A percentile compares a stretch with the other conserved stretches of the same genome.
These are phyloP conservation scores for Typha latifolia DNA, from an alignment of 176 grass and related monocot species.

Conservation along the genomic window DNA sequence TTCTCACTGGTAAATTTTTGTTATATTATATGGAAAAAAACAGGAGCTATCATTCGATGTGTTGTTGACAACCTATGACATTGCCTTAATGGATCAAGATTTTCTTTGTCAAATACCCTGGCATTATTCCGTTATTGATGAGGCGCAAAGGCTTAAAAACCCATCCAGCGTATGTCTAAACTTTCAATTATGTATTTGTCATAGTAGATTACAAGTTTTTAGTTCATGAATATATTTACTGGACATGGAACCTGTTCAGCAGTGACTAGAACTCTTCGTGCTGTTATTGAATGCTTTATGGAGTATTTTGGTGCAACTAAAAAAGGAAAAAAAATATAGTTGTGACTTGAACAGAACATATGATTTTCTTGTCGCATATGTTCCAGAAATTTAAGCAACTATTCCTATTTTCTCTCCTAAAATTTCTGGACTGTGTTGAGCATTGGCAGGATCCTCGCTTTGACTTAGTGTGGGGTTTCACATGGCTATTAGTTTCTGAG, in stretches of 20 bases:
- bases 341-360: too few species aligned
- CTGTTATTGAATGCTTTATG: background rate
- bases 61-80: constrained; percentile 80
- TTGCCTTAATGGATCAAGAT: constrained; percentile 71
- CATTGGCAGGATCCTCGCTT: too few species aligned
- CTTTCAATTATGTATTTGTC: background rate
- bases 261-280: background rate
- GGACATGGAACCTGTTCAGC: background rate
- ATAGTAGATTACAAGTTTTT: background rate
- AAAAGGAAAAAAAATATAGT: too few species aligned
- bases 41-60: constrained; percentile 75
- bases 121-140: constrained; percentile 66
- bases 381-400: too few species aligned
- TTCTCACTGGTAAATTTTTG: background rate
- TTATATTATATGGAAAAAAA: constrained; percentile 7
- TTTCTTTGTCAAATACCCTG: constrained; percentile 91
- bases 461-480: too few species aligned
- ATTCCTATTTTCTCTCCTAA: too few species aligned
- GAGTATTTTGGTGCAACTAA: too few species aligned
- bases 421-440: too few species aligned
- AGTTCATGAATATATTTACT: background rate
- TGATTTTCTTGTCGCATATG: too few species aligned
- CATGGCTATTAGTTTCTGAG: too few species aligned
- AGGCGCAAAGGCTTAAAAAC: constrained; percentile 86
- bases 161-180: constrained; percentile 54